Evolutionary conservation across 768 basidiomycete genomes (phyloP).

Genomic region (Pilatotrama ljubarskyi): DNA sequence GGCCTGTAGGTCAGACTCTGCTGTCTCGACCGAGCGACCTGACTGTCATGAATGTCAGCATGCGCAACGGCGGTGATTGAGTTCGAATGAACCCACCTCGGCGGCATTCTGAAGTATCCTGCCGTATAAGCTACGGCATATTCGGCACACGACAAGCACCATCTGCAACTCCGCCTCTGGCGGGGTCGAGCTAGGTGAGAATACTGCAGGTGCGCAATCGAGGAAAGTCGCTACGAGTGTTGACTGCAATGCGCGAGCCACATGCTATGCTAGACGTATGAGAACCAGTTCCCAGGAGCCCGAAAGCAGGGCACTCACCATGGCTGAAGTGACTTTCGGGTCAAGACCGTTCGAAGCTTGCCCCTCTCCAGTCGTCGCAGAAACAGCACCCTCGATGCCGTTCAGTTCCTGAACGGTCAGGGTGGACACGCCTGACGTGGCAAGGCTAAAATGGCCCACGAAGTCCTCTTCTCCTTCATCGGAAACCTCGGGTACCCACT

Average conservation of each 20-base stretch:
- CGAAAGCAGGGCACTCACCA: conserved; percentile 14
- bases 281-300: too few species aligned
- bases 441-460: conserved; percentile 22
- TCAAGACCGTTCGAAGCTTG: conserved; percentile 8
- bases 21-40: conserved; percentile 23
- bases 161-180: conserved; percentile 62
- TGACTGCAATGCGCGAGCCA: conserved; percentile 75
- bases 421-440: conserved; percentile 9
- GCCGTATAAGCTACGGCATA: conserved; percentile 62
- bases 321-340: conserved; percentile 16
- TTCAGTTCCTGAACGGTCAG: conserved; percentile 30
- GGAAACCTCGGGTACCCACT: conserved; percentile 38
- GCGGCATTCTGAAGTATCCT: conserved; percentile 46
- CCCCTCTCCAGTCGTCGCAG: neutral
- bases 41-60: neutral
- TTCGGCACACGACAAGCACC: conserved; percentile 55
- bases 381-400: conserved; percentile 7
- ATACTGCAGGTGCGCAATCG: conserved; percentile 82
- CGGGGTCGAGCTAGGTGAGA: conserved; percentile 63
- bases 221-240: conserved; percentile 82
- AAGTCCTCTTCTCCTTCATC: conserved; percentile 41
- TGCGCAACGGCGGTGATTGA: neutral
- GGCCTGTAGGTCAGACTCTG: conserved; percentile 50
- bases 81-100: conserved; percentile 35
- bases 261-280: conserved; percentile 44